Conservation (phyloP, 257 asterid species). For the Catharanthus roseus region DNA sequence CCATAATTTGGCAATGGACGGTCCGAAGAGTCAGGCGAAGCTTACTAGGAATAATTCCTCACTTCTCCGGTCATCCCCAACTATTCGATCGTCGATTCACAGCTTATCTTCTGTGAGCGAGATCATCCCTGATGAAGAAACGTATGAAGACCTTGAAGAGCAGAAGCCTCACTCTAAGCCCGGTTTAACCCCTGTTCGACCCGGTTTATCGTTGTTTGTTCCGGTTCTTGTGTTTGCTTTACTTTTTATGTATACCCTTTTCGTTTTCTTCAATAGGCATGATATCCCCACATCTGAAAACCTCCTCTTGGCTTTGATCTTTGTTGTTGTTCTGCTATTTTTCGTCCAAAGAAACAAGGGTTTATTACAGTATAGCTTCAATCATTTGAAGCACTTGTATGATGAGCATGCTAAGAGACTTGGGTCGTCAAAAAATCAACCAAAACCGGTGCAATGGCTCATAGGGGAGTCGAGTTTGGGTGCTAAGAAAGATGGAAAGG, state of each 20-base stretch:
- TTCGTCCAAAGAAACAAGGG: conserved; percentile 43
- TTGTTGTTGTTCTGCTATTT: conserved; percentile 55
- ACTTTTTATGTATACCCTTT: conserved; percentile 49
- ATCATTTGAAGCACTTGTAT: conserved; percentile 30
- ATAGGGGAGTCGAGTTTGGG: conserved; percentile 50
- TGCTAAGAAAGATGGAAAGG: conserved; percentile 11
- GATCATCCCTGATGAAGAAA: conserved; percentile 43
- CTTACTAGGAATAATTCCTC: conserved; percentile 81
- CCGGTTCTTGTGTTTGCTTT: conserved; percentile 39
- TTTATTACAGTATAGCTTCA: conserved; percentile 28
- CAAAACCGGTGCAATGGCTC: conserved; percentile 76
- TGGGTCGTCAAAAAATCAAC: conserved; percentile 35
- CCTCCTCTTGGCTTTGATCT: conserved; percentile 49
- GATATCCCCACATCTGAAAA: conserved; percentile 59
- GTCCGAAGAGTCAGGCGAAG: conserved; percentile 67
- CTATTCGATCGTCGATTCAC: conserved; percentile 73
- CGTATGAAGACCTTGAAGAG: conserved; percentile 59
- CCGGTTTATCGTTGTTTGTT: conserved; percentile 22
- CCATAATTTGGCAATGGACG: conserved; percentile 48
- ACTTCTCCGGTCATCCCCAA: conserved; percentile 87
- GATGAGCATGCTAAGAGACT: conserved; percentile 33
- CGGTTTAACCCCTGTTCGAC: conserved; percentile 12
- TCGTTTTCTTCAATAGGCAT: conserved; percentile 42
- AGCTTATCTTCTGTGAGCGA: conserved; percentile 73
- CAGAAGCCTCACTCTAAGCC: conserved; percentile 80